These are phyloP conservation scores for Didymellaceae sp. DNA, from an alignment of 2,329 filamentous ascomycete genomes.

Conservation along the genomic window DNA sequence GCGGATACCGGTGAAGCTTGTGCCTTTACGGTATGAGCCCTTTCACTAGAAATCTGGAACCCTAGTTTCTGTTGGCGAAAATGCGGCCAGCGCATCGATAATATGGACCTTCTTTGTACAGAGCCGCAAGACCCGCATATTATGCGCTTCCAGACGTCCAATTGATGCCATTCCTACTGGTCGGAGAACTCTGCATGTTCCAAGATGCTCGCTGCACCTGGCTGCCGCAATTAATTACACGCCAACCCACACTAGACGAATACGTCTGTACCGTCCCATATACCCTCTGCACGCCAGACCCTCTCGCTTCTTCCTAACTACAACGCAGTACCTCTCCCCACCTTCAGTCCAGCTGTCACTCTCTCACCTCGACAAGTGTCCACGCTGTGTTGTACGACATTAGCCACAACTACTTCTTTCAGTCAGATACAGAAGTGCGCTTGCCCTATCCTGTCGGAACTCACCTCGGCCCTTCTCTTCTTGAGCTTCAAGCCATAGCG, in stretches of 20 bases:
- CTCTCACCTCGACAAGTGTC: conserved; percentile 44
- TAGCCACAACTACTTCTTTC: conserved; percentile 43
- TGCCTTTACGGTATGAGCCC: conserved; percentile 45
- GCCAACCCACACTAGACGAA: conserved; percentile 48
- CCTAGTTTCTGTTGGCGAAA: conserved; percentile 73
- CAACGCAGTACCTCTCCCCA: conserved; percentile 39
- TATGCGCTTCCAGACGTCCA: conserved; percentile 47
- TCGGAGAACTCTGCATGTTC: conserved; percentile 53
- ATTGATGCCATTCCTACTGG: conserved; percentile 61
- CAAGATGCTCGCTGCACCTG: conserved; percentile 49
- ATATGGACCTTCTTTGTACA: conserved; percentile 55
- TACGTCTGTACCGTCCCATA: conserved; percentile 43
- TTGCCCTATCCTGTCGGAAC: conserved; percentile 43
- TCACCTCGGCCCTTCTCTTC: conserved; percentile 31
- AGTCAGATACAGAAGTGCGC: conserved; percentile 42
- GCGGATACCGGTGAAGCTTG: conserved; percentile 48
- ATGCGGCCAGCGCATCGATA: conserved; percentile 88
- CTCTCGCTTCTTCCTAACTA: conserved; percentile 46
- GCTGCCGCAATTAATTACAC: conserved; percentile 51
- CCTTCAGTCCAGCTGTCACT: conserved; percentile 47
- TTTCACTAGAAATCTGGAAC: conserved; percentile 49
- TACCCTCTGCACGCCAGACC: conserved; percentile 46
- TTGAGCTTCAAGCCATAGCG: conserved; percentile 29
- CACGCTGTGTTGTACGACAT: conserved; percentile 47
- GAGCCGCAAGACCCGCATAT: conserved; percentile 52